Evolutionary conservation across 768 basidiomycete species (phyloP), one percentile per base, ranked within the genome.

Genomic region (Pleurotus djamor): DNA sequence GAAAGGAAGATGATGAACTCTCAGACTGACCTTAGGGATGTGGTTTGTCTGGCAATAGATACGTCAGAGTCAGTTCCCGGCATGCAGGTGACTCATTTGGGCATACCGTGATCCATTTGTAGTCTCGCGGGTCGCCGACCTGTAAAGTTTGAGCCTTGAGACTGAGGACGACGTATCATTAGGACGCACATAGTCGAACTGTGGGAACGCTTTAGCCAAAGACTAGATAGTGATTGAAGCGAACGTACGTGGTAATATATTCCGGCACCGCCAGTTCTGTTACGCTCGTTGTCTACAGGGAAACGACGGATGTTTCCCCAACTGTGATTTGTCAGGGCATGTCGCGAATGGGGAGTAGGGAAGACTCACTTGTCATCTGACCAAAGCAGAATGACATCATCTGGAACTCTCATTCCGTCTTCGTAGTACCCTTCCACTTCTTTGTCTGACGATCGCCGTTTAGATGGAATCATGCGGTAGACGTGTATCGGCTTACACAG

Each of bases 241-340:
- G 38, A 13, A 69, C 77, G 59, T 61, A 82, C 83, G 67, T 87
- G 85, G 65, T 87, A 90, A 68, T 89, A 91, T 4, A 88, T 81
- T 37, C 88, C 89, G 32, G 87, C 83, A 44, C 89, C 87, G 49
- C 87, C 89, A 4, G 80, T 82, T 52, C 87, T 76, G 64, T 83
- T 83, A 13, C 83, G 76, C 65, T 87, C 85, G 13, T 72, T 74
- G 5, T 71, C 67, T 6, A 80, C 65, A 1, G 85, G 85, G 63
- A 82, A 83, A 17, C 88, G 81, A 37, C 86, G 83, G 52, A 90
- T 78, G 65, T 89, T 89, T 3, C 88, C 88, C 80, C 82, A 90
- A 69, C 84, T 86, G 54, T 4, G 58, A 43, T 10, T 49, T 41
- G 33, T 33, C 7, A 57, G 28, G 2, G 44, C 9, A 16, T 52